Evolutionary conservation across 139 green algal genomes (phyloP).

Genomic region (Tetraselmis striata): DNA sequence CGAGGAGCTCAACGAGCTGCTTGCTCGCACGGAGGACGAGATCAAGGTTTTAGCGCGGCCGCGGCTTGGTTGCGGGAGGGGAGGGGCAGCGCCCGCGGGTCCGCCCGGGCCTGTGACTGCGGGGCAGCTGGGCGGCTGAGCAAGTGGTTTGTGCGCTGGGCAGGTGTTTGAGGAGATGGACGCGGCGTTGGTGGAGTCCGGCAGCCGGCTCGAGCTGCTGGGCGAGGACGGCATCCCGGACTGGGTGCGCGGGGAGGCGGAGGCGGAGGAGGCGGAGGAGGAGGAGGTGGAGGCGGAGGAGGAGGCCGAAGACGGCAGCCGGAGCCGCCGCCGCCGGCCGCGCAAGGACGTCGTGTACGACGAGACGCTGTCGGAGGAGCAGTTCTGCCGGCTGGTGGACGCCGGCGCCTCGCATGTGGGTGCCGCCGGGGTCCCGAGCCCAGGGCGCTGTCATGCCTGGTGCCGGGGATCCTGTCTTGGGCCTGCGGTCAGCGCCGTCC

Average conservation of each 20-base stretch:
- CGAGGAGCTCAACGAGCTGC: slow-evolving; percentile 54
- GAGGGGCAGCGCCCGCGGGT: no score
- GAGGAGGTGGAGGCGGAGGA: background rate
- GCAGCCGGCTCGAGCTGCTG: background rate
- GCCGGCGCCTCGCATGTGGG: background rate
- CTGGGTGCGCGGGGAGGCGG: background rate
- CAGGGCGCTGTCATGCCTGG: no score
- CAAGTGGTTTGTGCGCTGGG: no score
- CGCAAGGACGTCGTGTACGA: background rate
- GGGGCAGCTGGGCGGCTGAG: slow-evolving; percentile 12
- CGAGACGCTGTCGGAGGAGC: background rate
- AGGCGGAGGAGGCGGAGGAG: background rate
- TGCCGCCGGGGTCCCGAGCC: no score
- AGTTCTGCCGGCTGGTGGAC: background rate
- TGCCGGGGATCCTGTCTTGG: no score
- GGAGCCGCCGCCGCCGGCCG: no score
- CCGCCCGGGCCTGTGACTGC: background rate
- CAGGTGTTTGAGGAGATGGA: slow-evolving; percentile 54
- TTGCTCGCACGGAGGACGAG: slow-evolving; percentile 49
- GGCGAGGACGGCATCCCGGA: background rate
- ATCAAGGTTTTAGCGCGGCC: slow-evolving; percentile 16
- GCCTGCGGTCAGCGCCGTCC: no score
- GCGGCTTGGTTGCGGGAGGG: no score
- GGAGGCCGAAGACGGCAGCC: background rate
- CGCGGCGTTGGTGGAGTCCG: background rate